Evolutionary conservation across 306 rosid genomes (phyloP).

Genomic region (Macrotyloma uniflorum): DNA sequence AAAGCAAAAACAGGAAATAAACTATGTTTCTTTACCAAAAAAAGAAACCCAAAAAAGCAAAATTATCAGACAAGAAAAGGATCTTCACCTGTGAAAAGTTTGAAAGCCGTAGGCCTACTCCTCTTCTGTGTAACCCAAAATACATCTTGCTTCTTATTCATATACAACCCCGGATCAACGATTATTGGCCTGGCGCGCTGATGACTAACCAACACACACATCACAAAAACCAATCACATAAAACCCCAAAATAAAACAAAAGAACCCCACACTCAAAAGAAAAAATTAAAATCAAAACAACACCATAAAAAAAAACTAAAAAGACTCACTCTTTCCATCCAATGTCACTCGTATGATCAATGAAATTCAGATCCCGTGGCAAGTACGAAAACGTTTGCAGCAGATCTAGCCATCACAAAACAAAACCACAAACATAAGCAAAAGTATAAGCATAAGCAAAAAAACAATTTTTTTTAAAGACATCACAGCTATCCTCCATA

Average conservation of each 20-base stretch:
- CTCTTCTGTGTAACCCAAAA: slow-evolving; percentile 93
- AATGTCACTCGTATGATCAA: slow-evolving; percentile 94
- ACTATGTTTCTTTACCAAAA: neutral
- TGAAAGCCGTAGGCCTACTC: slow-evolving; percentile 97
- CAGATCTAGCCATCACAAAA: slow-evolving; percentile 65
- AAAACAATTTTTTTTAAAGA: neutral
- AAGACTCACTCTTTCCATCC: slow-evolving; percentile 97
- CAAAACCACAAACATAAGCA: neutral
- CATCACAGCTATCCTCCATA: neutral
- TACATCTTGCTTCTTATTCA: slow-evolving; percentile 88
- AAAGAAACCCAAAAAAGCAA: neutral
- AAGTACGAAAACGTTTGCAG: slow-evolving; percentile 86
- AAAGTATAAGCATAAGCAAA: neutral
- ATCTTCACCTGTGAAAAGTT: slow-evolving; percentile 84
- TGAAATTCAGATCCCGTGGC: slow-evolving; percentile 96
- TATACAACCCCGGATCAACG: slow-evolving; percentile 92
- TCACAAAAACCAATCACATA: neutral
- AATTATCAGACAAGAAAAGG: slow-evolving; percentile 27
- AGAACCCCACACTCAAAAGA: neutral
- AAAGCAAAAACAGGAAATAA: neutral
- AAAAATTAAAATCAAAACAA: neutral
- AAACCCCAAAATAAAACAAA: slow-evolving; percentile 3
- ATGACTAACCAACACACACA: slow-evolving; percentile 47
- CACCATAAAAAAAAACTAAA: neutral
- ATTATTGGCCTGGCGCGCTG: slow-evolving; percentile 91